Evolutionary conservation across 148 eudicot genomes (phyloP).

Genomic region (Polygonum aviculare): DNA sequence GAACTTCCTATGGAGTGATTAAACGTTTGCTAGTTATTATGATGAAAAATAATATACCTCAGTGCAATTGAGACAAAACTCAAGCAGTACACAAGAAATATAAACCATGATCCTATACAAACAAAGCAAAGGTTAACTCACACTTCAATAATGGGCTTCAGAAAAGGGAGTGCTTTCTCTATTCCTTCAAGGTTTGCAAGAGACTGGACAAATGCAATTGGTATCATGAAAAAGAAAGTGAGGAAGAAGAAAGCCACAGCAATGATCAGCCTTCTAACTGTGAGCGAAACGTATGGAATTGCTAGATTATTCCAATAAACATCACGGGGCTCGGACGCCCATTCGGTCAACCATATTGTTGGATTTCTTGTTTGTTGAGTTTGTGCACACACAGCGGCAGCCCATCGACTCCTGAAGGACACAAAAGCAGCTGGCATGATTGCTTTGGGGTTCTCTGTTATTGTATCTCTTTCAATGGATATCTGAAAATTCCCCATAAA

Average conservation of each 20-base stretch:
- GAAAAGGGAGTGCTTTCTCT: constrained; percentile 48
- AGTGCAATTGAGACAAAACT: not conserved
- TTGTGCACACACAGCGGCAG: constrained; percentile 19
- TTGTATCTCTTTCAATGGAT: constrained; percentile 10
- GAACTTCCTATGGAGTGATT: constrained; percentile 27
- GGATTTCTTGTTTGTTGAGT: constrained; percentile 29
- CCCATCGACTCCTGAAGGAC: constrained; percentile 40
- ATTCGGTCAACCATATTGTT: constrained; percentile 17
- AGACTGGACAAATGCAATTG: constrained; percentile 57
- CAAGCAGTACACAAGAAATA: not conserved
- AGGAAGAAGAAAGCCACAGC: constrained; percentile 65
- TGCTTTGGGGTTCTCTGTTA: constrained; percentile 14
- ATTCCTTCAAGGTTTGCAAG: constrained; percentile 60
- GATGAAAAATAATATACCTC: not conserved
- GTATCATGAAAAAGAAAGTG: constrained; percentile 66
- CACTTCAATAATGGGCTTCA: constrained; percentile 49
- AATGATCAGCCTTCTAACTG: constrained; percentile 43
- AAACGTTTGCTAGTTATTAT: not conserved
- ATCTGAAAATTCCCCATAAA: constrained; percentile 4
- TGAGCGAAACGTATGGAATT: constrained; percentile 14
- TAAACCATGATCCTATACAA: not conserved
- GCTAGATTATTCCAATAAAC: constrained; percentile 61
- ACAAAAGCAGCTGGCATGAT: constrained; percentile 21
- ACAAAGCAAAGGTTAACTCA: constrained; percentile 20
- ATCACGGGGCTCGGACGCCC: constrained; percentile 63